Conservation (phyloP, 2,329 filamentous ascomycete genomes). For the Pezicula carpinea region DNA sequence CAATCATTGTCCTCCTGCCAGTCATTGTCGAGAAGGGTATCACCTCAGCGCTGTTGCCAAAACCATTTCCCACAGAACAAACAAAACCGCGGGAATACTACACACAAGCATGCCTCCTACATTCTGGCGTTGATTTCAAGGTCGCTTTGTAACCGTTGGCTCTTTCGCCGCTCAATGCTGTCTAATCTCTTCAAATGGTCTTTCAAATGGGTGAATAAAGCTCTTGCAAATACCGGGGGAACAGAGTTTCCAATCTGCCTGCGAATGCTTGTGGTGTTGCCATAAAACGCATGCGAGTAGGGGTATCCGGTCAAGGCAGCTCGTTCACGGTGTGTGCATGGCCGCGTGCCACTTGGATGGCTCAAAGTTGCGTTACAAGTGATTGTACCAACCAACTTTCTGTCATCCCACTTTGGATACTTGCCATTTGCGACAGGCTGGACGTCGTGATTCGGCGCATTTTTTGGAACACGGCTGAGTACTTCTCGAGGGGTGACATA, state of each 20-base stretch:
- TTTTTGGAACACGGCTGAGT: slow-evolving; percentile 13
- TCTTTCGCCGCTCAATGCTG: neutral
- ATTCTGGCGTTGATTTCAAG: too few relatives aligned
- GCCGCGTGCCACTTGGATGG: slow-evolving; percentile 58
- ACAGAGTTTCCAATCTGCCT: slow-evolving; percentile 78
- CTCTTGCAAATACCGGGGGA: slow-evolving; percentile 51
- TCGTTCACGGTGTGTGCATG: slow-evolving; percentile 62
- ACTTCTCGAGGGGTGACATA: slow-evolving; percentile 38
- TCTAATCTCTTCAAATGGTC: slow-evolving; percentile 29
- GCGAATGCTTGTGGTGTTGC: slow-evolving; percentile 37
- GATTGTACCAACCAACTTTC: slow-evolving; percentile 39
- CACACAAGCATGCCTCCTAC: too few relatives aligned
- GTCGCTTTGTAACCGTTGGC: too few relatives aligned
- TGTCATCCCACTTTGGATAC: too few relatives aligned
- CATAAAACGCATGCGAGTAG: slow-evolving; percentile 47
- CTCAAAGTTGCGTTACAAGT: slow-evolving; percentile 51
- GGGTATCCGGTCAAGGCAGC: slow-evolving; percentile 69
- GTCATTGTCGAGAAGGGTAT: too few relatives aligned
- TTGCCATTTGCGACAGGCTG: too few relatives aligned
- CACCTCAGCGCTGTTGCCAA: too few relatives aligned
- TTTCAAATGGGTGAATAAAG: slow-evolving; percentile 30
- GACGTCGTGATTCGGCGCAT: slow-evolving; percentile 32
- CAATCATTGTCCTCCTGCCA: too few relatives aligned
- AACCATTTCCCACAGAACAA: too few relatives aligned
- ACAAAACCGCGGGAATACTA: too few relatives aligned